These are phyloP conservation scores for Dendrobium nobile DNA, from an alignment of 106 monocot genomes.

Conservation along the genomic window DNA sequence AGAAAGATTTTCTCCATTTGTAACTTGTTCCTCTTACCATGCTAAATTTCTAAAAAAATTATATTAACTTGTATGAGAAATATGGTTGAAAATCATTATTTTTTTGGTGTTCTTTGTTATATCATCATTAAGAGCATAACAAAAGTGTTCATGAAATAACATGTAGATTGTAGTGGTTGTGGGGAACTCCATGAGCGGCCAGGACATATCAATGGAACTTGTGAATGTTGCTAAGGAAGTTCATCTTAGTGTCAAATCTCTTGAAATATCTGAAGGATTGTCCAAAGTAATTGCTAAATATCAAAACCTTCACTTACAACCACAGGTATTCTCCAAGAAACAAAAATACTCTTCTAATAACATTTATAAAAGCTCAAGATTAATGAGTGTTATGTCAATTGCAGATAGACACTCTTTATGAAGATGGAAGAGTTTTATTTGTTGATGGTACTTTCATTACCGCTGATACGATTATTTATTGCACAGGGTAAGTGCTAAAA, in stretches of 20 bases:
- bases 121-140: background rate
- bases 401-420: conserved; percentile 40
- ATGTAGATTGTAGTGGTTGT: conserved; percentile 48
- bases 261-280: conserved; percentile 35
- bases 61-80: background rate
- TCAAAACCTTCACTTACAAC: conserved; percentile 35
- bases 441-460: conserved; percentile 31
- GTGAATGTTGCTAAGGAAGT: conserved; percentile 39
- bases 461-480: conserved; percentile 59
- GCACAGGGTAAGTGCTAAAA: conserved; percentile 42
- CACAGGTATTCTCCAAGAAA: conserved; percentile 20
- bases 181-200: conserved; percentile 55
- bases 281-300: conserved; percentile 38
- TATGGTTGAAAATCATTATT: background rate
- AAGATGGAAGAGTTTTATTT: conserved; percentile 53
- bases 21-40: background rate
- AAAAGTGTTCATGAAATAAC: background rate
- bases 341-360: background rate
- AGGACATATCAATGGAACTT: conserved; percentile 65
- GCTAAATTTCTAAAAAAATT: no score
- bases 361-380: background rate
- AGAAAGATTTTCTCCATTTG: conserved; percentile 7
- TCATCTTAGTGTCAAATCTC: conserved; percentile 49
- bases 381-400: background rate
- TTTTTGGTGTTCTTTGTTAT: background rate